A percentile compares a stretch with the other conserved stretches of the same genome.
Conservation (phyloP, 2,329 filamentous ascomycete species). For the Sphaerostilbella broomeana region DNA sequence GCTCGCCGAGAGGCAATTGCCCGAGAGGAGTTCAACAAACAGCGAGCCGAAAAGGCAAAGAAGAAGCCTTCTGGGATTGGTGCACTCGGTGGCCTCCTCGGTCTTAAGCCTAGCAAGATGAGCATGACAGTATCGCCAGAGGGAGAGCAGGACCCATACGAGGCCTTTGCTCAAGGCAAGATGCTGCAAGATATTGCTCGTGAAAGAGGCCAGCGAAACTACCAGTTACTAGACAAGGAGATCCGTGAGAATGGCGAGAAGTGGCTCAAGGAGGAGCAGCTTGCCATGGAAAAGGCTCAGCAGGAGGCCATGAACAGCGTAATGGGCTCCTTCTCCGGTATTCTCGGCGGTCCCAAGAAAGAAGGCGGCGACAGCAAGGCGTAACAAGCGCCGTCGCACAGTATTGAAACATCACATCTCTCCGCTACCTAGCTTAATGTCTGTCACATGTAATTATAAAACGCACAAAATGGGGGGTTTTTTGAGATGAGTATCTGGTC, state of each 20-base stretch:
- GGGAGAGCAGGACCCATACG: slow-evolving; percentile 63
- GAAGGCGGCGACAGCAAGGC: slow-evolving; percentile 15
- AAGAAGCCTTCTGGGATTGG: slow-evolving; percentile 59
- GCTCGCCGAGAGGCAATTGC: slow-evolving; percentile 79
- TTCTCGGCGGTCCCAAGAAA: slow-evolving; percentile 20
- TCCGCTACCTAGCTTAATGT: slow-evolving; percentile 12
- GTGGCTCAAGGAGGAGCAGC: slow-evolving; percentile 91
- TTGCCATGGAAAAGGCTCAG: slow-evolving; percentile 78
- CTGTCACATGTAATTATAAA: slow-evolving; percentile 9
- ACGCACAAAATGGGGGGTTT: slow-evolving; percentile 4
- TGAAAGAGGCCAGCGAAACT: slow-evolving; percentile 84
- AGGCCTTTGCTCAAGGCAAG: slow-evolving; percentile 85
- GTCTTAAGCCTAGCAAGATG: slow-evolving; percentile 66
- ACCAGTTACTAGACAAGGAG: slow-evolving; percentile 81
- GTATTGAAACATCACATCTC: slow-evolving; percentile 2
- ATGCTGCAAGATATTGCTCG: slow-evolving; percentile 94
- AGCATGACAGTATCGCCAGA: slow-evolving; percentile 53
- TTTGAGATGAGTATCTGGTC: too few species aligned
- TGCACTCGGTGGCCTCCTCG: slow-evolving; percentile 64
- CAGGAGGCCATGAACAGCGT: slow-evolving; percentile 89
- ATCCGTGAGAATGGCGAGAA: slow-evolving; percentile 90
- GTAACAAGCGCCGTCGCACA: slow-evolving; percentile 4
- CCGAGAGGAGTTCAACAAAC: slow-evolving; percentile 75
- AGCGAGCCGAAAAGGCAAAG: slow-evolving; percentile 61
- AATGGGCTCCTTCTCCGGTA: slow-evolving; percentile 62